These are phyloP conservation scores for Lipomyces lipofer DNA, from an alignment of 805 yeast species.

Conservation along the genomic window DNA sequence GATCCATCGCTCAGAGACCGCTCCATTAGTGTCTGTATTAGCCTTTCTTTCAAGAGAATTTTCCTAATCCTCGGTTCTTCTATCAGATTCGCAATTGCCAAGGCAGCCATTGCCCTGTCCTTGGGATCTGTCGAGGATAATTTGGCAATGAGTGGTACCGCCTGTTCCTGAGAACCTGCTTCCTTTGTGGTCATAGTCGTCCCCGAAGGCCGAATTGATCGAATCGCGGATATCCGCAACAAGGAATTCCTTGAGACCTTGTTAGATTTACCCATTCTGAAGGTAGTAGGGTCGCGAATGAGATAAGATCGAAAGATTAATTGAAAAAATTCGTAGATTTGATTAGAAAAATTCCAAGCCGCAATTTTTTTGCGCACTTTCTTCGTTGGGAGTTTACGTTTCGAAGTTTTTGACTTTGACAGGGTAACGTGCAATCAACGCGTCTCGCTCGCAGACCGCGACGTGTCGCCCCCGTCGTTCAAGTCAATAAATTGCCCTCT, in stretches of 20 bases:
- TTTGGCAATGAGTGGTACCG: constrained; percentile 67
- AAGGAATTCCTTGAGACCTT: constrained; percentile 6
- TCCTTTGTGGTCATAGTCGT: constrained; percentile 34
- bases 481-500: too few species aligned
- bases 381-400: too few species aligned
- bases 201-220: background rate
- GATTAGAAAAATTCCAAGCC: too few species aligned
- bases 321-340: too few species aligned
- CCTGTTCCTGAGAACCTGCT: constrained; percentile 56
- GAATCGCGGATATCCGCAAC: constrained; percentile 8
- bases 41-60: constrained; percentile 66
- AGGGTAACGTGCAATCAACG: too few species aligned
- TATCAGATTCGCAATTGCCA: constrained; percentile 63
- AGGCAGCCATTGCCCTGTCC: constrained; percentile 76
- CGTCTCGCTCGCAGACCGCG: too few species aligned
- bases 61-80: constrained; percentile 64
- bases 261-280: constrained; percentile 8
- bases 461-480: too few species aligned
- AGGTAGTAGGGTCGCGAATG: background rate
- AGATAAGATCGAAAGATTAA: too few species aligned
- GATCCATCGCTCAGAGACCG: constrained; percentile 65
- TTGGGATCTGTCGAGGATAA: constrained; percentile 62
- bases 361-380: too few species aligned
- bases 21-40: constrained; percentile 63
- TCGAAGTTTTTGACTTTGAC: too few species aligned